Evolutionary conservation across 805 yeast species (phyloP), one percentile per base, ranked within the genome.

Genomic region (Wickerhamiella dianesei): DNA sequence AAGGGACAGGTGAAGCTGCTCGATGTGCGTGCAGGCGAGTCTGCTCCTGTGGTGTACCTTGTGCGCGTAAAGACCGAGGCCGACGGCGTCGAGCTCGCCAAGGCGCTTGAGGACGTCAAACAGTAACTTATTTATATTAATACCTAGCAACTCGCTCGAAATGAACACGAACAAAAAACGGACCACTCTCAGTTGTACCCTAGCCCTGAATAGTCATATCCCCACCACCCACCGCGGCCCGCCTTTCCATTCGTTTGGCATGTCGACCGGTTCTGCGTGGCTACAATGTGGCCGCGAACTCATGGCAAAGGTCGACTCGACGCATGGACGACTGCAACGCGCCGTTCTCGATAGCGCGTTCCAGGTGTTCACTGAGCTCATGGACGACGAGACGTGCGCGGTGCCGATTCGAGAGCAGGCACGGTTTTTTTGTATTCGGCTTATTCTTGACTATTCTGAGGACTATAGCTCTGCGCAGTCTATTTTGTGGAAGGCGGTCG

Each of bases 1-100:
- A 79, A 60, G 80, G 84, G 25, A 39, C 75, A 78, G 53, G 77
- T 87, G 13, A 73, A 80, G 53, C 67, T 86, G 29, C 84, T 94
- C 2, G 74, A 74, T 13, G 71, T 83, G 43, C 53, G 49, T 25
- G 73, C 71, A 32, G 64, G 70, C 2, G 74, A 70, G 4, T 80
- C 79, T 21, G 64, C 69, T 40, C 68, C 87, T 44, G 77, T 75
- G 32, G 80, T 87, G 1, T 88, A 76, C 59, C 68, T 86, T 43
- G 68, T 82, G 18, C 77, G 76, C 56, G 94, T 89, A 40, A 89
- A 88, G 66, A 78, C 86, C 0, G 70, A 74, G n/a, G 74, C 66
- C 3, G 89, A 80, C 60, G 92, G 80, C 17, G 64, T 68, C 36
- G 75, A 72, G 46, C 66, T 83, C 48, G 57, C 72, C 21, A 61